Evolutionary conservation across 768 basidiomycete species (phyloP).

Genomic region (Kwoniella sp.): DNA sequence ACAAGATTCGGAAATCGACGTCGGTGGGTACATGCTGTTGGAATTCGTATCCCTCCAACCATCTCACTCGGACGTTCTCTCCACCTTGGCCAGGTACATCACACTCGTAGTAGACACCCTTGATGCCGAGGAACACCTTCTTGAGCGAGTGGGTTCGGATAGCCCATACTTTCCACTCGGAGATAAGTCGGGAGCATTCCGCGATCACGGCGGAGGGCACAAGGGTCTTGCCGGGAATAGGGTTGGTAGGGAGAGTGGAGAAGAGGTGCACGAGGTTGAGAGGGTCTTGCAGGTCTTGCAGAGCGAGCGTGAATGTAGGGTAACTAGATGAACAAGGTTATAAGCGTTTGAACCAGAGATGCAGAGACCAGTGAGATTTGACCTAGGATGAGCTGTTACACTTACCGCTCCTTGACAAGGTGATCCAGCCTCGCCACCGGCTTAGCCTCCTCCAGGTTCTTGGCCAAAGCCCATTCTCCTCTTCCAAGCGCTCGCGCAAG

Average conservation of each 20-base stretch:
- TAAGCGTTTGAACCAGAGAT: no score
- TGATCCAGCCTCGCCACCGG: conserved; percentile 91
- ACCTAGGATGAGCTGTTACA: no score
- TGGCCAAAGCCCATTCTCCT: conserved; percentile 92
- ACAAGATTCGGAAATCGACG: conserved; percentile 95
- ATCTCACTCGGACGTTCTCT: conserved; percentile 73
- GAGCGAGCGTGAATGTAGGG: conserved; percentile 91
- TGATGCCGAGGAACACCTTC: conserved; percentile 93
- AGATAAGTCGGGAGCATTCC: conserved; percentile 83
- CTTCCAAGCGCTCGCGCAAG: conserved; percentile 87
- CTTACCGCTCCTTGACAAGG: conserved; percentile 93
- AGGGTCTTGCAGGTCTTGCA: conserved; percentile 95
- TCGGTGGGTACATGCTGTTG: conserved; percentile 92
- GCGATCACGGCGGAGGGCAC: conserved; percentile 79
- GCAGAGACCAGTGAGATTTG: no score
- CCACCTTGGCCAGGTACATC: conserved; percentile 73
- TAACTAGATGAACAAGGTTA: conserved; percentile 78
- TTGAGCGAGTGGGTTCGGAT: conserved; percentile 82
- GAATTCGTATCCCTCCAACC: conserved; percentile 97
- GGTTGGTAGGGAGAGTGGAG: conserved; percentile 82
- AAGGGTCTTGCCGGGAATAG: conserved; percentile 58
- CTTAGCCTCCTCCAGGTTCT: conserved; percentile 88
- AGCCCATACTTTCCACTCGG: conserved; percentile 85
- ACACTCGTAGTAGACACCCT: conserved; percentile 97
- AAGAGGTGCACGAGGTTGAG: conserved; percentile 94